These are phyloP conservation scores for Chlorella sorokiniana DNA, from an alignment of 139 green algal genomes.

Conservation along the genomic window DNA sequence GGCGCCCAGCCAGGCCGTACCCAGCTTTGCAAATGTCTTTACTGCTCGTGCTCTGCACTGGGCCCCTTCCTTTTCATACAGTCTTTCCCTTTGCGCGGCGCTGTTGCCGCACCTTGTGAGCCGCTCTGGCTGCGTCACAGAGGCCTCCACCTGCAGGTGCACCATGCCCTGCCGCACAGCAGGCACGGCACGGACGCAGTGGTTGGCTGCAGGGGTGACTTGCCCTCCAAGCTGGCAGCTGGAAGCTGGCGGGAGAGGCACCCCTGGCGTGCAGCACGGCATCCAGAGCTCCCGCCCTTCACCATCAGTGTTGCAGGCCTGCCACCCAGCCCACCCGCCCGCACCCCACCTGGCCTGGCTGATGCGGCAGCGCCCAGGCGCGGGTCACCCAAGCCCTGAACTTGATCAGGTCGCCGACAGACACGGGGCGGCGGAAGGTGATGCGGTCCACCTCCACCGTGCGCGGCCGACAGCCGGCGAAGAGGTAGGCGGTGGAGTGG, in stretches of 20 bases:
- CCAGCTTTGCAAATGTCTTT: neutral
- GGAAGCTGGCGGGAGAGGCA: neutral
- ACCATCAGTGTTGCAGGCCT: neutral
- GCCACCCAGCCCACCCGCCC: no score
- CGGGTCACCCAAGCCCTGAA: conserved; percentile 66
- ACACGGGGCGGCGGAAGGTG: conserved; percentile 69
- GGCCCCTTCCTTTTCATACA: no score
- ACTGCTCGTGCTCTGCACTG: no score
- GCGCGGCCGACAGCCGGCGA: conserved; percentile 66
- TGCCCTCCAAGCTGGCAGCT: no score
- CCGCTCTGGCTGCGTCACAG: conserved; percentile 63
- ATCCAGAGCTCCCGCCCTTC: neutral
- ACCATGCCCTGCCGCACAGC: conserved; percentile 38
- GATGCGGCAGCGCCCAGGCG: conserved; percentile 7
- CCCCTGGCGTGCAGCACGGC: neutral
- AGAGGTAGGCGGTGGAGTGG: conserved; percentile 81
- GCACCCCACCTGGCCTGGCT: conserved; percentile 1
- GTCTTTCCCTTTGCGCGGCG: no score
- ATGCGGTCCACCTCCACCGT: conserved; percentile 57
- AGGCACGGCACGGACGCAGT: neutral
- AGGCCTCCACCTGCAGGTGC: conserved; percentile 60
- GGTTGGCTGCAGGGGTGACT: no score
- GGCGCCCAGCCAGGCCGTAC: neutral
- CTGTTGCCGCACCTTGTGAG: conserved; percentile 19
- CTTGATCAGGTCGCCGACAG: conserved; percentile 80